Evolutionary conservation across 1,284 basidiomycete genomes (phyloP).

Genomic region (Papiliotrema flavescens): DNA sequence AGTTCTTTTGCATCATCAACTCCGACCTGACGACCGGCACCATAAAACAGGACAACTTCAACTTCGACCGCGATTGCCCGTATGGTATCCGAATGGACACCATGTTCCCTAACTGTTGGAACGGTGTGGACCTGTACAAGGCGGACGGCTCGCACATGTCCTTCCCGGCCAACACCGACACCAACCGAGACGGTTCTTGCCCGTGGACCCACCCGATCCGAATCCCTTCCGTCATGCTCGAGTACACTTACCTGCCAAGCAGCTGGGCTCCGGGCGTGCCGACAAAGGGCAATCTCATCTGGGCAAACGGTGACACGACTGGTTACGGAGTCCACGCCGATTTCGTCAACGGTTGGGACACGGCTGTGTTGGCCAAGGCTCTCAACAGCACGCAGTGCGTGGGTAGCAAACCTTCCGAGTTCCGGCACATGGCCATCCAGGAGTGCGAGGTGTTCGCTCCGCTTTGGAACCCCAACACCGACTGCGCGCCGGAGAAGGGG

Average conservation of each 20-base stretch:
- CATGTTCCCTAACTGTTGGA: conserved; percentile 36
- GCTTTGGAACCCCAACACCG: conserved; percentile 11
- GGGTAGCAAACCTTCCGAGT: conserved; percentile 9
- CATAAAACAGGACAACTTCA: conserved; percentile 23
- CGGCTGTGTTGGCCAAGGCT: conserved; percentile 21
- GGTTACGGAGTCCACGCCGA: conserved; percentile 39
- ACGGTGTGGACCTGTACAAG: conserved; percentile 35
- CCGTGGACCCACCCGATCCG: conserved; percentile 36
- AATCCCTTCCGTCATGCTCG: conserved; percentile 35
- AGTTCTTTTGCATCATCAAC: conserved; percentile 23
- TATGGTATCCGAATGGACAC: conserved; percentile 29
- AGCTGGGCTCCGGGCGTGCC: conserved; percentile 17
- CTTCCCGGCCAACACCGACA: conserved; percentile 18
- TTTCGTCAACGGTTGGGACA: conserved; percentile 40
- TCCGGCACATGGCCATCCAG: not conserved
- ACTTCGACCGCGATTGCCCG: conserved; percentile 29
- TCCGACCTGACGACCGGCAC: conserved; percentile 9
- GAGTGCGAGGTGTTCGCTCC: conserved; percentile 26
- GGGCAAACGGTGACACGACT: conserved; percentile 45
- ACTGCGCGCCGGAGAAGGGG: conserved; percentile 29
- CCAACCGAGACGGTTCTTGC: conserved; percentile 21
- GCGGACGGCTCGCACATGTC: conserved; percentile 31
- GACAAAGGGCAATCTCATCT: conserved; percentile 29
- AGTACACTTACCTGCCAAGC: conserved; percentile 27
- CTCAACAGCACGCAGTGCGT: conserved; percentile 19